Conservation (phyloP, 768 basidiomycete species). For the Chalciporus chontae region DNA sequence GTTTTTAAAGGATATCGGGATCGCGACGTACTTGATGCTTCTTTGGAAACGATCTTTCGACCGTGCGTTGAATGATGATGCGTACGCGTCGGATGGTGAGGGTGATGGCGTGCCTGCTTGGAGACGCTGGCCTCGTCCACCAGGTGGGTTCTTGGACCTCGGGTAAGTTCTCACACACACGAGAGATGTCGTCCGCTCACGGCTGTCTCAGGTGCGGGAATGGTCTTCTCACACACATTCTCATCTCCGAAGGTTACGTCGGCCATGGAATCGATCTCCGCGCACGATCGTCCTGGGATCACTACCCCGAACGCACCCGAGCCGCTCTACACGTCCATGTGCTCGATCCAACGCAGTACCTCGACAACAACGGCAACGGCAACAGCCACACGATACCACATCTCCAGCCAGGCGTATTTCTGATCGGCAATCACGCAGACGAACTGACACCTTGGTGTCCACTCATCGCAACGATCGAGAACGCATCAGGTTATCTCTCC, state of each 20-base stretch:
- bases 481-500: constrained; percentile 65
- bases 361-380: background rate
- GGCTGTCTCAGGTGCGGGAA: constrained; percentile 97
- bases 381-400: constrained; percentile 24
- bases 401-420: constrained; percentile 53
- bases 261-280: constrained; percentile 88
- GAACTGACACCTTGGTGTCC: constrained; percentile 96
- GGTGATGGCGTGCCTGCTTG: constrained; percentile 44
- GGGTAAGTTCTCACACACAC: too few species aligned
- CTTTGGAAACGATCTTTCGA: constrained; percentile 88
- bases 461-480: constrained; percentile 62
- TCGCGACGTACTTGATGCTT: constrained; percentile 89
- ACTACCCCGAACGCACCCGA: constrained; percentile 67
- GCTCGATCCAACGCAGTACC: constrained; percentile 53
- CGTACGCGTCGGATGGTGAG: constrained; percentile 6
- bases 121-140: constrained; percentile 74
- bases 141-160: constrained; percentile 84
- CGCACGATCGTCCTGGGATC: constrained; percentile 77
- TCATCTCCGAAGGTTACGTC: constrained; percentile 75
- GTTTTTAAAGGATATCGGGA: constrained; percentile 84
- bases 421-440: constrained; percentile 95
- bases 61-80: too few species aligned
- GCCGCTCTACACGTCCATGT: constrained; percentile 60
- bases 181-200: too few species aligned
- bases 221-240: constrained; percentile 86